phyloP scores from a whole-genome alignment of 257 asterid genomes.

The Verbena officinalis region DNA sequence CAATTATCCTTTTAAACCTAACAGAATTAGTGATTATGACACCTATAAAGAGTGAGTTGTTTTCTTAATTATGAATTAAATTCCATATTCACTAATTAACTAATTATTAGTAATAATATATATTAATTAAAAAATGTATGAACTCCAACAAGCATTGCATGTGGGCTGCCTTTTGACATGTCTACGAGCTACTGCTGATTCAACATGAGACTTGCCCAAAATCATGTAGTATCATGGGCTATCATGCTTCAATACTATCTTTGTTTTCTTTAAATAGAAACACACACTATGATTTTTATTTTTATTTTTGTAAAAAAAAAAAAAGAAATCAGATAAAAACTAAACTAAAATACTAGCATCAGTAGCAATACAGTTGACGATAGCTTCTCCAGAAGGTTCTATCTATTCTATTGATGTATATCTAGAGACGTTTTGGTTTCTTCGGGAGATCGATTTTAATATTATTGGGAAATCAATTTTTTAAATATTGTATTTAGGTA shows the following conservation, averaged over 20 bases:
- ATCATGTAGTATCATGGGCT: conserved; percentile 10
- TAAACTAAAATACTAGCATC: too few species aligned
- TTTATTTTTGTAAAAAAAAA: too few species aligned
- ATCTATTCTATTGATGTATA: too few species aligned
- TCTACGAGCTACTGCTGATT: conserved; percentile 7
- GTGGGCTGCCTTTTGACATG: conserved; percentile 28
- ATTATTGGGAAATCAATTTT: too few species aligned
- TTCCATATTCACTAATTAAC: background rate
- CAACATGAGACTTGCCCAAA: conserved; percentile 32
- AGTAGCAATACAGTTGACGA: too few species aligned
- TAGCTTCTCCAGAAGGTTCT: too few species aligned
- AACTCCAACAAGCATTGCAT: conserved; percentile 10
- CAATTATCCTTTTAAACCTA: background rate
- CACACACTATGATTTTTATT: too few species aligned
- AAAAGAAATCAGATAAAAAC: too few species aligned
- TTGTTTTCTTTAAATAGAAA: background rate
- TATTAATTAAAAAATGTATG: conserved; percentile 5
- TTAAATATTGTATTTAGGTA: too few species aligned
- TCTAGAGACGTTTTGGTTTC: background rate
- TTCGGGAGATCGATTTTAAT: too few species aligned
- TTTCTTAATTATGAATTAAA: background rate
- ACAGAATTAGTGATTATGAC: conserved; percentile 17
- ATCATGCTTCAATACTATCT: background rate
- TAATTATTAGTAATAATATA: background rate
- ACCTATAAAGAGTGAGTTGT: background rate